Conservation (phyloP, 2,329 filamentous ascomycete genomes). For the Diatrype stigma region DNA sequence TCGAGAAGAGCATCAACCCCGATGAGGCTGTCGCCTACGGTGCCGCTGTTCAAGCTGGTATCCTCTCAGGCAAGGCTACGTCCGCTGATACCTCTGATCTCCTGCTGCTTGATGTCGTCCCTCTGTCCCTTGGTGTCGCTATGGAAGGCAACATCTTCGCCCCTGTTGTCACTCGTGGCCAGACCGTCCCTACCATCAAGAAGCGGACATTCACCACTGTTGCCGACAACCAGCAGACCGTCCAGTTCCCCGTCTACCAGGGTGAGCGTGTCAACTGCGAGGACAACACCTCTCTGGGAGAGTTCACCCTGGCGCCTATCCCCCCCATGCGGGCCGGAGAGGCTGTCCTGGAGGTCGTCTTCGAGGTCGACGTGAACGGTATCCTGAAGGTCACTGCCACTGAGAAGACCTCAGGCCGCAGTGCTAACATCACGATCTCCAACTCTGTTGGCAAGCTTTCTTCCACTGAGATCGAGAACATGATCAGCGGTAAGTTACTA, state of each 20-base stretch:
- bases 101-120: slow-evolving; percentile 91
- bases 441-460: slow-evolving; percentile 99
- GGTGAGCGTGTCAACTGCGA: slow-evolving; percentile 97
- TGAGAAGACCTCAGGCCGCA: slow-evolving; percentile 97
- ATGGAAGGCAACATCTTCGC: slow-evolving; percentile 99
- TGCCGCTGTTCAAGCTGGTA: slow-evolving; percentile 95
- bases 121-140: slow-evolving; percentile 94
- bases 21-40: slow-evolving; percentile 98
- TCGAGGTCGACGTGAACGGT: slow-evolving; percentile 99
- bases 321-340: slow-evolving; percentile 91
- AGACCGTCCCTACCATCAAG: slow-evolving; percentile 75
- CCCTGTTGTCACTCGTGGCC: slow-evolving; percentile 78
- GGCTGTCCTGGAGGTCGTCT: slow-evolving; percentile 93
- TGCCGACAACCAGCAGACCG: slow-evolving; percentile 70
- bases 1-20: slow-evolving; percentile 99
- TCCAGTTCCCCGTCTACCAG: slow-evolving; percentile 91
- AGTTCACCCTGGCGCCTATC: slow-evolving; percentile 90
- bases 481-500: slow-evolving; percentile 78
- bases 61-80: slow-evolving; percentile 90
- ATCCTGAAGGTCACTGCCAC: slow-evolving; percentile 99
- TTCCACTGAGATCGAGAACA: slow-evolving; percentile 90
- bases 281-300: slow-evolving; percentile 95
- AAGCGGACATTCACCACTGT: slow-evolving; percentile 86
- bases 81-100: slow-evolving; percentile 99
- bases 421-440: slow-evolving; percentile 98